Percentiles rank a stretch among this genome's conserved stretches.
phyloP scores from a whole-genome alignment of 768 basidiomycete species.

The Chalciporus pseudorubinellus region DNA sequence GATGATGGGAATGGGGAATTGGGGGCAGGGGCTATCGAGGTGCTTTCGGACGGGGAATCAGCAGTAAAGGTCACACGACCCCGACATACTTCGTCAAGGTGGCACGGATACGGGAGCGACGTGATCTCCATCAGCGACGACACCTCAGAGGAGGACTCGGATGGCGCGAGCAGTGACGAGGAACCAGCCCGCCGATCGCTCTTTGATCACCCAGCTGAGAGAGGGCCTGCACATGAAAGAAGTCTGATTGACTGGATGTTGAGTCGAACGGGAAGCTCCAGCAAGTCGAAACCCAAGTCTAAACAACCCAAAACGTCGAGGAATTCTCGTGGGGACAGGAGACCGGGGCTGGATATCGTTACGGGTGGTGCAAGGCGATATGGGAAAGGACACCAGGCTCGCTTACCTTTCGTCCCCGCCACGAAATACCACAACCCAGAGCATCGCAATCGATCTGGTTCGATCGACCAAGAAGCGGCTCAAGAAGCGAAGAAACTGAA shows the following conservation, averaged over 20 bases:
- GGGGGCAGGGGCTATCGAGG: neutral
- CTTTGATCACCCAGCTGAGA: slow-evolving; percentile 16
- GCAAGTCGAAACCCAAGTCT: slow-evolving; percentile 9
- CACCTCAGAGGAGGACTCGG: slow-evolving; percentile 15
- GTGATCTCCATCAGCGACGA: slow-evolving; percentile 25
- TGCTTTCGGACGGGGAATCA: slow-evolving; percentile 14
- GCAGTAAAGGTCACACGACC: slow-evolving; percentile 24
- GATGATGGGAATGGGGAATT: neutral
- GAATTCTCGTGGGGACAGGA: slow-evolving; percentile 9
- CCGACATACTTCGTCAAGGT: slow-evolving; percentile 6
- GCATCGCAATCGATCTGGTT: slow-evolving; percentile 11
- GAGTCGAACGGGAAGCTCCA: slow-evolving; percentile 36
- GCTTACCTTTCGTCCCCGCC: slow-evolving; percentile 34
- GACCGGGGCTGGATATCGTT: slow-evolving; percentile 35
- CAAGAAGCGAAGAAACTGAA: slow-evolving; percentile 12
- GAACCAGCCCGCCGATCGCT: slow-evolving; percentile 37
- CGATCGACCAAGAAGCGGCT: slow-evolving; percentile 1
- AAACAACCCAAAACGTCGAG: slow-evolving; percentile 13
- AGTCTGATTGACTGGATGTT: slow-evolving; percentile 73
- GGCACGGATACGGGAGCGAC: slow-evolving; percentile 5
- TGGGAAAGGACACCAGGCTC: slow-evolving; percentile 38
- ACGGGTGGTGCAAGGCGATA: slow-evolving; percentile 36
- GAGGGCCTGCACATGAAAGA: slow-evolving; percentile 33
- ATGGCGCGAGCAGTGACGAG: slow-evolving; percentile 24
- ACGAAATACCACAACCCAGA: slow-evolving; percentile 6